A percentile compares a stretch with the other conserved stretches of the same genome.
Evolutionary conservation across 441 rosid species (phyloP).

Genomic region (Macaranga tanarius): DNA sequence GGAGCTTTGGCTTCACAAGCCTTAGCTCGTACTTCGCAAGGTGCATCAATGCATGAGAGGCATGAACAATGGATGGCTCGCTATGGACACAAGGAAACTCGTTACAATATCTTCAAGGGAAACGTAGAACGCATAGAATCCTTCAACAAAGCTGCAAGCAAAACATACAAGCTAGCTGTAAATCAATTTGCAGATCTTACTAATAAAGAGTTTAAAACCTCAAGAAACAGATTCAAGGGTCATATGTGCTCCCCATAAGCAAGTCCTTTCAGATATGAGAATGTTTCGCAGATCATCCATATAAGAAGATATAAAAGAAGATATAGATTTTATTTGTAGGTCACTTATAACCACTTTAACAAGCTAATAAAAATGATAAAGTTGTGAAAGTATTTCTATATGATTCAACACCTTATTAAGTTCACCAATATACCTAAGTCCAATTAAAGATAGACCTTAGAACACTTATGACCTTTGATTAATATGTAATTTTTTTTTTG

Average conservation of each 20-base stretch:
- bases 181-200: constrained; percentile 17
- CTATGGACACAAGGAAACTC: neutral
- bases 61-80: constrained; percentile 2
- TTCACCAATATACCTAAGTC: too few relatives aligned
- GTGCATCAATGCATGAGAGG: neutral
- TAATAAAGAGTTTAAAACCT: constrained; percentile 7
- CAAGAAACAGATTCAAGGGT: constrained; percentile 18
- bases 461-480: too few relatives aligned
- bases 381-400: too few relatives aligned
- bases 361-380: too few relatives aligned
- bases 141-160: neutral
- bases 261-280: constrained; percentile 44
- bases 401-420: too few relatives aligned
- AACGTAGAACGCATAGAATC: constrained; percentile 1
- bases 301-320: too few relatives aligned
- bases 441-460: too few relatives aligned
- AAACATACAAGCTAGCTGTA: constrained; percentile 2
- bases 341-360: too few relatives aligned
- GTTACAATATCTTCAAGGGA: neutral
- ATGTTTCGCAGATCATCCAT: too few relatives aligned
- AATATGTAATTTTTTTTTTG: too few relatives aligned
- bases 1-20: constrained; percentile 16
- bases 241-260: constrained; percentile 7
- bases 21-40: constrained; percentile 4
- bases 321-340: too few relatives aligned